These are phyloP conservation scores for Saussurea involucrata DNA, from an alignment of 129 eudicot species.

Conservation along the genomic window DNA sequence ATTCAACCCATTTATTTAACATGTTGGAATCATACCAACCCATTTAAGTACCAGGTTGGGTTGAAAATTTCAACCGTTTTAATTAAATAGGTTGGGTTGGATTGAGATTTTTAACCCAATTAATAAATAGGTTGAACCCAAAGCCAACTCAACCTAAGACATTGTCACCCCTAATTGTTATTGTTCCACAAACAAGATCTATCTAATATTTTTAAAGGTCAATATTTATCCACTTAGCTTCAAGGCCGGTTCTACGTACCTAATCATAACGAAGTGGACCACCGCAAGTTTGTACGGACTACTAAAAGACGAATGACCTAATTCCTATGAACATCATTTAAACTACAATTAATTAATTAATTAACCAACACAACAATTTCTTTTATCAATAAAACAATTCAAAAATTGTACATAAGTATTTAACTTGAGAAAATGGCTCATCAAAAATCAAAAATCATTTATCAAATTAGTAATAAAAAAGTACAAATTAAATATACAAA, in stretches of 20 bases:
- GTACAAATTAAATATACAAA: background rate
- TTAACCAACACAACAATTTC: background rate
- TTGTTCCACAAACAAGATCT: constrained; percentile 1
- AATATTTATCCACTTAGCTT: constrained; percentile 5
- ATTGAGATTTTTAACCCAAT: too few species aligned
- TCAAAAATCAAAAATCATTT: background rate
- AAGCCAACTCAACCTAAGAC: too few species aligned
- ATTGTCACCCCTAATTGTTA: too few species aligned
- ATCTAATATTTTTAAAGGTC: background rate
- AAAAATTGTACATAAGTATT: background rate
- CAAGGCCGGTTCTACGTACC: background rate
- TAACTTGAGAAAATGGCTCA: background rate
- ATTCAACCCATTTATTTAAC: too few species aligned
- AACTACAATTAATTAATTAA: background rate
- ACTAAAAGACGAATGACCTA: constrained; percentile 1
- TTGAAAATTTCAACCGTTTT: too few species aligned
- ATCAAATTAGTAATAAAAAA: background rate
- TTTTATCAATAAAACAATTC: background rate
- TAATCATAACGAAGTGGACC: constrained; percentile 15
- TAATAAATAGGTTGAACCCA: too few species aligned
- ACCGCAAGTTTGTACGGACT: constrained; percentile 15
- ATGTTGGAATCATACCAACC: too few species aligned
- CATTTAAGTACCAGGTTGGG: too few species aligned
- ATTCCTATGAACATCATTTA: background rate
- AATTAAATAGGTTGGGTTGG: too few species aligned